Conservation (phyloP, 306 rosid genomes). For the Quercus wislizeni region DNA sequence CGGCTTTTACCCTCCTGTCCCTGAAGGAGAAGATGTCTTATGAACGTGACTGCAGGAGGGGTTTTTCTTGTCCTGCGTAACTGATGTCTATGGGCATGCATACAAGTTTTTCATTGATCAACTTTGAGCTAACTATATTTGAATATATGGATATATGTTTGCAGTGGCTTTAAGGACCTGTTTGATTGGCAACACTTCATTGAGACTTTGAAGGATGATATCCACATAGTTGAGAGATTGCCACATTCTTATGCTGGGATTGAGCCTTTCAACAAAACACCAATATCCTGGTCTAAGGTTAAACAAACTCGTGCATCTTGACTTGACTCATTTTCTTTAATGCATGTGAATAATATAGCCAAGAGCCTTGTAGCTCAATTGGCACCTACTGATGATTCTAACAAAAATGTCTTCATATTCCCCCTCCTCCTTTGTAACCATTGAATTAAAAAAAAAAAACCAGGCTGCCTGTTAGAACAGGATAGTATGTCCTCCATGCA, state of each 20-base stretch:
- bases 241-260: constrained; percentile 65
- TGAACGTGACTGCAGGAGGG: background rate
- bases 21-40: background rate
- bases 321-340: background rate
- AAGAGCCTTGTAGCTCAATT: no score
- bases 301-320: constrained; percentile 13
- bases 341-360: background rate
- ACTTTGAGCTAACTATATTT: constrained; percentile 19
- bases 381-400: no score
- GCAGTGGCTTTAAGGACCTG: constrained; percentile 94
- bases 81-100: background rate
- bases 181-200: constrained; percentile 92
- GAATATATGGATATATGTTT: constrained; percentile 9
- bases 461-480: background rate
- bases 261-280: constrained; percentile 79
- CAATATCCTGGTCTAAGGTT: constrained; percentile 97
- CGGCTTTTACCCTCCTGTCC: background rate
- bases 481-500: background rate
- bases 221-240: constrained; percentile 79
- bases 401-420: no score
- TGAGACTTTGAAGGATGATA: constrained; percentile 70
- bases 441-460: no score
- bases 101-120: constrained; percentile 5
- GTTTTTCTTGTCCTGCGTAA: background rate
- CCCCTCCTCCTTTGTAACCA: no score